These are phyloP conservation scores for Nigrospora osmanthi DNA, from an alignment of 2,329 filamentous ascomycete genomes.

Conservation along the genomic window DNA sequence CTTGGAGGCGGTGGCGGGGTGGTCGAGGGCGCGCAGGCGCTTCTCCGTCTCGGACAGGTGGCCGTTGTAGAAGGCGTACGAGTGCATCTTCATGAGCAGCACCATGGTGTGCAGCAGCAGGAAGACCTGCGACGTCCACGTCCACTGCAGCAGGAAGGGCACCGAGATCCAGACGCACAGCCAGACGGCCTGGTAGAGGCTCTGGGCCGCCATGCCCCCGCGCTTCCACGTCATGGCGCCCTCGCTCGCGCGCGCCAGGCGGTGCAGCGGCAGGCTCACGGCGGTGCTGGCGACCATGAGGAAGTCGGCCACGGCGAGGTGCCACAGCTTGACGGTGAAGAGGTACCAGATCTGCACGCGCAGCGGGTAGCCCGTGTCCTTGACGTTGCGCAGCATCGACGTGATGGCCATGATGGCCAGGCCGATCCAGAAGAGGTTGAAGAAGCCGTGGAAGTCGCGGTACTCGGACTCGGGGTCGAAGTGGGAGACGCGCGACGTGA, in stretches of 20 bases:
- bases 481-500: constrained; percentile 83
- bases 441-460: constrained; percentile 93
- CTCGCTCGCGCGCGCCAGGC: constrained; percentile 47
- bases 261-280: constrained; percentile 67
- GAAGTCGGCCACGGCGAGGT: constrained; percentile 74
- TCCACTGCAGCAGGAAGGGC: constrained; percentile 82
- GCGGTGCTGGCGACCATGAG: constrained; percentile 75
- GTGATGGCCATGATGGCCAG: constrained; percentile 96
- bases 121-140: constrained; percentile 96
- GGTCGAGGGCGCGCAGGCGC: constrained; percentile 71
- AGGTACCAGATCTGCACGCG: constrained; percentile 81
- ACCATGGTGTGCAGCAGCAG: constrained; percentile 85
- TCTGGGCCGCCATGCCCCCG: constrained; percentile 77
- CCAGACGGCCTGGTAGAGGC: constrained; percentile 73
- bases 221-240: constrained; percentile 62
- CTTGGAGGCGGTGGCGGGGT: constrained; percentile 61
- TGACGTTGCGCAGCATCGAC: constrained; percentile 85
- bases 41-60: constrained; percentile 84
- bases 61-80: constrained; percentile 96
- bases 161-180: constrained; percentile 74
- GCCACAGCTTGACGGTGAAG: constrained; percentile 82
- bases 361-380: constrained; percentile 84
- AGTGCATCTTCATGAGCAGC: constrained; percentile 98
- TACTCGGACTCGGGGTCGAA: constrained; percentile 92
- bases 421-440: constrained; percentile 96